These are phyloP conservation scores for Exutisphaerella laricina DNA, from an alignment of 2,329 filamentous ascomycete species.

Conservation along the genomic window DNA sequence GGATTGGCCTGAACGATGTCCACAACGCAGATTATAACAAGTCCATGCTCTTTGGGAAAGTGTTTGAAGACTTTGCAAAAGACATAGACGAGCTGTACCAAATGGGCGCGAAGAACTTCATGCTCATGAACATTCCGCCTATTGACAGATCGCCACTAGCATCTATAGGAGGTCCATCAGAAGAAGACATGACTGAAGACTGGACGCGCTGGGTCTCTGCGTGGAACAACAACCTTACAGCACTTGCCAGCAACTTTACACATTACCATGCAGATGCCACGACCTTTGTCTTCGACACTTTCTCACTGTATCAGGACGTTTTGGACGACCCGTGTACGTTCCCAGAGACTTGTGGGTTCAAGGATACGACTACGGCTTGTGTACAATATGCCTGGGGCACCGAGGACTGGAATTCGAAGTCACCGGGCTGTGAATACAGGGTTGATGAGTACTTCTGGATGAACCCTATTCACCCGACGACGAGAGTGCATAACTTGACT, in stretches of 20 bases:
- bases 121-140: slow-evolving; percentile 45
- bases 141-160: slow-evolving; percentile 39
- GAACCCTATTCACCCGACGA: slow-evolving; percentile 5
- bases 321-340: slow-evolving; percentile 49
- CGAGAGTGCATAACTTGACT: slow-evolving; percentile 3
- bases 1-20: slow-evolving; percentile 54
- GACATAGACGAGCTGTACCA: slow-evolving; percentile 37
- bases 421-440: slow-evolving; percentile 46
- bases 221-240: slow-evolving; percentile 47
- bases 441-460: slow-evolving; percentile 63
- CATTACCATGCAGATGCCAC: slow-evolving; percentile 39
- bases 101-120: slow-evolving; percentile 45
- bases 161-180: background rate
- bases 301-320: slow-evolving; percentile 48
- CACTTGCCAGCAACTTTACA: slow-evolving; percentile 40
- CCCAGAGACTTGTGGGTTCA: slow-evolving; percentile 47
- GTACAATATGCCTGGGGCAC: slow-evolving; percentile 48
- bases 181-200: slow-evolving; percentile 22
- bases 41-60: slow-evolving; percentile 30
- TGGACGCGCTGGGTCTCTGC: slow-evolving; percentile 39
- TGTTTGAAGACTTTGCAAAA: slow-evolving; percentile 35
- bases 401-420: slow-evolving; percentile 35
- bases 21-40: slow-evolving; percentile 34
- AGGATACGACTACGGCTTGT: slow-evolving; percentile 55
- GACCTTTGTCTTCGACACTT: slow-evolving; percentile 51